Evolutionary conservation across 75 land plant genomes (phyloP).

Genomic region (Gnetum montanum): DNA sequence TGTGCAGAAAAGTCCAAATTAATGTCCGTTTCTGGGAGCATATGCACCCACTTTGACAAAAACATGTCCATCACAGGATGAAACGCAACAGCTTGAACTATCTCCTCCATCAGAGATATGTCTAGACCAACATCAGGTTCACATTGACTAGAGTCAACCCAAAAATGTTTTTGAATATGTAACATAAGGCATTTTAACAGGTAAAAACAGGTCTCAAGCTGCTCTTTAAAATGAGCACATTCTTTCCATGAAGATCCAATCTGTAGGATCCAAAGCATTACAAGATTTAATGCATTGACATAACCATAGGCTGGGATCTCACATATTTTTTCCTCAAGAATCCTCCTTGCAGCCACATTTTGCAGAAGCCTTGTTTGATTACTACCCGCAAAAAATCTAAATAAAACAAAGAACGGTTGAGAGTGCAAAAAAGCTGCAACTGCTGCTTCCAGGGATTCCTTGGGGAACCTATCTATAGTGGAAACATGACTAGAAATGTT

Average conservation of each 20-base stretch:
- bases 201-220: constrained; percentile 29
- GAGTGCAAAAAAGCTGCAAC: constrained; percentile 30
- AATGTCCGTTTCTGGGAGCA: too few species aligned
- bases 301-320: constrained; percentile 9
- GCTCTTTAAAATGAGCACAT: constrained; percentile 14
- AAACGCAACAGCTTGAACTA: background rate
- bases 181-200: constrained; percentile 28
- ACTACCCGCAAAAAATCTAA: constrained; percentile 25
- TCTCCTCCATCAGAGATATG: background rate
- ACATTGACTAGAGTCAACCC: too few species aligned
- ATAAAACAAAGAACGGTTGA: constrained; percentile 45
- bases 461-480: background rate
- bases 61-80: constrained; percentile 33
- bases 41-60: constrained; percentile 11
- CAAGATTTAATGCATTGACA: constrained; percentile 15
- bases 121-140: too few species aligned
- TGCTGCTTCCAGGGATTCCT: constrained; percentile 15
- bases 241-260: constrained; percentile 15
- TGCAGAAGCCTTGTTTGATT: constrained; percentile 11
- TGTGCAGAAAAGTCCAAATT: too few species aligned
- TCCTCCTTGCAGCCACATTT: constrained; percentile 9
- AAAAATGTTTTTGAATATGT: constrained; percentile 3
- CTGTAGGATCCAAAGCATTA: constrained; percentile 51
- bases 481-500: background rate
- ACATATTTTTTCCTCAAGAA: constrained; percentile 30